Evolutionary conservation across 495 filamentous ascomycete genomes (phyloP), one percentile per base, ranked within the genome.

Genomic region (Hypoxylon trugodes): DNA sequence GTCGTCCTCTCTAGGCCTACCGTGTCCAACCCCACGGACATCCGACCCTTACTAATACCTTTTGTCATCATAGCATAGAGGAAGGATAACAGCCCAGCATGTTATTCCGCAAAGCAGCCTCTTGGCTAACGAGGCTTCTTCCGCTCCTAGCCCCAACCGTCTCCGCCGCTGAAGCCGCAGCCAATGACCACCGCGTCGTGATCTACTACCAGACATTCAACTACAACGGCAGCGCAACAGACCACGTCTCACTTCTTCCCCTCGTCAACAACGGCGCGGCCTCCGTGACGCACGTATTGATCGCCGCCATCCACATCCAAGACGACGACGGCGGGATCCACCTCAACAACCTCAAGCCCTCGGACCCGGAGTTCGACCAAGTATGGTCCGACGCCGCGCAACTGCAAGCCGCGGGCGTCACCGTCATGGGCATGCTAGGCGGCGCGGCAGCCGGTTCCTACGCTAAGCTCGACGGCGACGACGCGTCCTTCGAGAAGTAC

Each of bases 401-500:
- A 32, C 71, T 84, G 10, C 87, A 93, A 66, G 79, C 79, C 15
- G 71, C 75, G 10, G 89, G 90, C 18, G 79, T 95, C 62, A 89
- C 86, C 62, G 80, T 95, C 35, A 85, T 93, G 67, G 87, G 86
- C 55, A 94, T 96, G 91, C 77, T 96, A 0, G 91, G 91, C 35
- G 91, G 91, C n/a, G 90, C 91, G 5, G 91, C 89, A 0, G 76
- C 73, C 45, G 91, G 91, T 16, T 82, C 82, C 9, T 96, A 82
- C 73, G 33, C 58, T n/a, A 80, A 82, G 0, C 83, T 93, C 1
- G 90, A 92, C 67, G 77, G 77, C 45, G 73, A 77, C 57, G 75
- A 78, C 25, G 62, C 71, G 3, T 65, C 74, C 4, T 93, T 94
- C 61, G 88, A 91, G 70, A 59, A 41, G 2, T 91, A 85, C 74